Percentiles rank a stretch among this genome's conserved stretches.
phyloP scores from a whole-genome alignment of 2,329 filamentous ascomycete species.

The Stagonosporopsis rhizophila region DNA sequence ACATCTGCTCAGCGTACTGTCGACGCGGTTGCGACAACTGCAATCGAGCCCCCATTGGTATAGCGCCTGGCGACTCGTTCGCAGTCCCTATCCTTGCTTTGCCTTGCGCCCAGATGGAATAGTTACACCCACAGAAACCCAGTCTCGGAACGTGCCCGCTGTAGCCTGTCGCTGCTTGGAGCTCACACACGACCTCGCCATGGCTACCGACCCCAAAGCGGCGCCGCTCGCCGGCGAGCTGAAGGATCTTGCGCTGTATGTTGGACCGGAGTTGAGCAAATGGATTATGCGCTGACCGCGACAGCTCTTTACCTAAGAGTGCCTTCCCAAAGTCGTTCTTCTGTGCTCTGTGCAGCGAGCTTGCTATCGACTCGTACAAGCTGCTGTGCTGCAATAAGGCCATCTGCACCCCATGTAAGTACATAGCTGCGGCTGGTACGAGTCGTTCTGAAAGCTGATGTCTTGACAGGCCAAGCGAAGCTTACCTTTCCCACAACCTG shows the following conservation, averaged over 20 bases:
- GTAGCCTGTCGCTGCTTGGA: slow-evolving; percentile 32
- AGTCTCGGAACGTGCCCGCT: slow-evolving; percentile 25
- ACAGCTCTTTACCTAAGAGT: slow-evolving; percentile 76
- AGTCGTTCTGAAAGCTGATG: not conserved
- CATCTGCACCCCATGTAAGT: slow-evolving; percentile 87
- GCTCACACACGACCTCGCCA: slow-evolving; percentile 29
- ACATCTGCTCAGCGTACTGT: not conserved
- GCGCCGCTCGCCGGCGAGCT: slow-evolving; percentile 45
- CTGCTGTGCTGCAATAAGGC: slow-evolving; percentile 94
- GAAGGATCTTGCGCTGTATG: slow-evolving; percentile 43
- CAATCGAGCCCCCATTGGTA: slow-evolving; percentile 15
- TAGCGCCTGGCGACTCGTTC: slow-evolving; percentile 8
- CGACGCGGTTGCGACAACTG: slow-evolving; percentile 14
- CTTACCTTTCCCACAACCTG: slow-evolving; percentile 77
- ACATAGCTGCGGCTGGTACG: not conserved
- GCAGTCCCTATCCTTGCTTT: slow-evolving; percentile 9
- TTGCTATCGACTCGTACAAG: slow-evolving; percentile 89
- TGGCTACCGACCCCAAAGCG: slow-evolving; percentile 43
- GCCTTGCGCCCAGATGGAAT: slow-evolving; percentile 32
- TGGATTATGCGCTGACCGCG: slow-evolving; percentile 20
- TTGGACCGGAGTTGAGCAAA: not conserved
- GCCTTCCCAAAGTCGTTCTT: slow-evolving; percentile 96
- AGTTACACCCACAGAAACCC: slow-evolving; percentile 17
- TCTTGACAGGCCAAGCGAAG: slow-evolving; percentile 37
- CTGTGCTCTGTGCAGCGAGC: slow-evolving; percentile 90